These are phyloP conservation scores for Didymosphaeria variabile DNA, from an alignment of 2,329 filamentous ascomycete genomes.

Conservation along the genomic window DNA sequence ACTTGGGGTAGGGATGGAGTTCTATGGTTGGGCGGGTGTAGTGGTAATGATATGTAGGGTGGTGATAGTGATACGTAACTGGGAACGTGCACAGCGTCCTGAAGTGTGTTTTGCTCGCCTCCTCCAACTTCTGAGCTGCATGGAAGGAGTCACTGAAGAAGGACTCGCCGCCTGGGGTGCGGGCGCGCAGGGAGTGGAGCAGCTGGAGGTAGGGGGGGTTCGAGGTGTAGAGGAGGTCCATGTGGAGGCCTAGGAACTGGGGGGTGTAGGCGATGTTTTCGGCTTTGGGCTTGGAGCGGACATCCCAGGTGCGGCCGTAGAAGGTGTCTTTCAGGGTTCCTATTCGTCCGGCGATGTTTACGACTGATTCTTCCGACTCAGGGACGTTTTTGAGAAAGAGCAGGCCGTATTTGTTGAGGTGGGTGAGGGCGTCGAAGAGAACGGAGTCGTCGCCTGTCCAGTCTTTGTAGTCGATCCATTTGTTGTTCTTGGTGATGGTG, in stretches of 20 bases:
- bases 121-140: slow-evolving; percentile 60
- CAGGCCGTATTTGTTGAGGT: slow-evolving; percentile 74
- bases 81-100: slow-evolving; percentile 54
- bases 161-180: slow-evolving; percentile 80
- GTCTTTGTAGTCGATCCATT: slow-evolving; percentile 72
- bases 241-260: slow-evolving; percentile 84
- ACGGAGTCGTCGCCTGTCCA: slow-evolving; percentile 71
- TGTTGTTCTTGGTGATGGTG: slow-evolving; percentile 59
- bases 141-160: slow-evolving; percentile 81
- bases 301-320: slow-evolving; percentile 91
- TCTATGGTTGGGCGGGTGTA: slow-evolving; percentile 66
- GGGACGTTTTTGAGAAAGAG: slow-evolving; percentile 82
- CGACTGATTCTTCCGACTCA: slow-evolving; percentile 70
- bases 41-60: slow-evolving; percentile 68
- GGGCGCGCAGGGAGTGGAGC: slow-evolving; percentile 87
- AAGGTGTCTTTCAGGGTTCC: slow-evolving; percentile 86
- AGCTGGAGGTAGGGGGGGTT: slow-evolving; percentile 84
- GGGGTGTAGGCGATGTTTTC: slow-evolving; percentile 92
- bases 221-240: slow-evolving; percentile 88
- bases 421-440: slow-evolving; percentile 69
- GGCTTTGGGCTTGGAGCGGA: slow-evolving; percentile 79
- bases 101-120: slow-evolving; percentile 39
- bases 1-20: slow-evolving; percentile 37
- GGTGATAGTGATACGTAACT: slow-evolving; percentile 74
- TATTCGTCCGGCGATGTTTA: slow-evolving; percentile 74